phyloP scores from a whole-genome alignment of 2,329 filamentous ascomycete species.

The Biscogniauxia marginata region DNA sequence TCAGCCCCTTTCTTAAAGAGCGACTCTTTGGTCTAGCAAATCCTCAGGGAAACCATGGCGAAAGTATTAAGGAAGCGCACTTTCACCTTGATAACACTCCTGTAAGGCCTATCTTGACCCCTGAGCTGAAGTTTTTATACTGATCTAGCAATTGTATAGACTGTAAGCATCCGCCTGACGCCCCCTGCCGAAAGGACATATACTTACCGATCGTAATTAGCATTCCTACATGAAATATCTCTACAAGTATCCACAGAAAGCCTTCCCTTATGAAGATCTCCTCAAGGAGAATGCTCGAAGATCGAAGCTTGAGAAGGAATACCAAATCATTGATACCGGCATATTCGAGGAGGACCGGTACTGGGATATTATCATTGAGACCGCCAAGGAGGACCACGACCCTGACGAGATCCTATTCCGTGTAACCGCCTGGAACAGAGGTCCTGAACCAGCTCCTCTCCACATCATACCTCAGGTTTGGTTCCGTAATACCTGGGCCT shows the following conservation, averaged over 20 bases:
- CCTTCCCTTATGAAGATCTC: slow-evolving; percentile 89
- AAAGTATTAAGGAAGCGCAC: slow-evolving; percentile 94
- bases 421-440: slow-evolving; percentile 94
- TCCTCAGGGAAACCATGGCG: slow-evolving; percentile 94
- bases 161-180: slow-evolving; percentile 11
- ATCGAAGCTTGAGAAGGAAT: slow-evolving; percentile 76
- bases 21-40: slow-evolving; percentile 93
- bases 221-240: slow-evolving; percentile 99
- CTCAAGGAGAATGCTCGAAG: slow-evolving; percentile 79
- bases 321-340: slow-evolving; percentile 87
- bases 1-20: slow-evolving; percentile 88
- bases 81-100: slow-evolving; percentile 97
- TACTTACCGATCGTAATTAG: slow-evolving; percentile 45
- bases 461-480: slow-evolving; percentile 94
- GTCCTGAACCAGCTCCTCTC: slow-evolving; percentile 82
- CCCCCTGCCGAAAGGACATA: slow-evolving; percentile 3
- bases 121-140: slow-evolving; percentile 2
- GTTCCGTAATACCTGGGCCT: slow-evolving; percentile 97
- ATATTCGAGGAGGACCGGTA: slow-evolving; percentile 86
- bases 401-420: slow-evolving; percentile 90
- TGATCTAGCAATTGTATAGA: slow-evolving; percentile 18
- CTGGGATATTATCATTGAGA: slow-evolving; percentile 97
- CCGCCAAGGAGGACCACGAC: slow-evolving; percentile 89
- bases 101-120: slow-evolving; percentile 35
- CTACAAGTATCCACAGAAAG: slow-evolving; percentile 92